Conservation (phyloP, 2,329 filamentous ascomycete species). For the Colletotrichum chrysophilum region DNA sequence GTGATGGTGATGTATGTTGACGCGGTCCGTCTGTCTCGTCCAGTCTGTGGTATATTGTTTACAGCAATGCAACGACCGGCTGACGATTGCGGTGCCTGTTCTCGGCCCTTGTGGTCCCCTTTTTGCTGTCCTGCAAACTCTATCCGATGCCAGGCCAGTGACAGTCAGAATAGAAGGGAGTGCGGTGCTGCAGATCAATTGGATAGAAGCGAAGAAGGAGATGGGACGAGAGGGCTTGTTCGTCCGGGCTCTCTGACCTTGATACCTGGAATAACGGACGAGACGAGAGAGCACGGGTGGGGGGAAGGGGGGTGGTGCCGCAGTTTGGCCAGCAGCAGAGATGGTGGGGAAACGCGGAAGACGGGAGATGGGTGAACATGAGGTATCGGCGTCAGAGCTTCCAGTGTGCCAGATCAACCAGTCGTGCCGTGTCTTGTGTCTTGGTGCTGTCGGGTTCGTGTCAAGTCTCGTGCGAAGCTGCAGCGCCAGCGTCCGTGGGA, state of each 20-base stretch:
- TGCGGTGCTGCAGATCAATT: not conserved
- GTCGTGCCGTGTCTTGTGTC: not conserved
- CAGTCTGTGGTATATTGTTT: conserved; percentile 12
- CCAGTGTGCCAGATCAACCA: not conserved
- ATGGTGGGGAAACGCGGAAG: conserved; percentile 14
- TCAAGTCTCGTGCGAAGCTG: not conserved
- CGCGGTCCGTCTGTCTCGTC: conserved; percentile 6
- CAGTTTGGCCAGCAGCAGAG: not conserved
- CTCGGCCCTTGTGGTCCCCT: not conserved
- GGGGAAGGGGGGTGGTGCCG: not conserved
- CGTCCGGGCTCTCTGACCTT: conserved; percentile 12
- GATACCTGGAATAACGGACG: conserved; percentile 2
- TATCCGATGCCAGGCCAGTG: conserved; percentile 11
- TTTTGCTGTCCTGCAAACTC: not conserved
- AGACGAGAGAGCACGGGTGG: not conserved
- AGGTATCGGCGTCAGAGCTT: conserved; percentile 8
- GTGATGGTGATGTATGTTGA: not conserved
- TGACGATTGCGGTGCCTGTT: not conserved
- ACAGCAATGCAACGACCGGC: not conserved
- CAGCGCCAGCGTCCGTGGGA: conserved; percentile 13
- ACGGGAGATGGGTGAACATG: conserved; percentile 8
- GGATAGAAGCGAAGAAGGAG: conserved; percentile 1
- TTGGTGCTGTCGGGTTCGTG: not conserved
- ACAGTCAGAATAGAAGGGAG: not conserved
- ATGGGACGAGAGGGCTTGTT: conserved; percentile 16